Evolutionary conservation across 2,329 filamentous ascomycete species (phyloP), one percentile per base, ranked within the genome.

Genomic region (Alternaria dauci): DNA sequence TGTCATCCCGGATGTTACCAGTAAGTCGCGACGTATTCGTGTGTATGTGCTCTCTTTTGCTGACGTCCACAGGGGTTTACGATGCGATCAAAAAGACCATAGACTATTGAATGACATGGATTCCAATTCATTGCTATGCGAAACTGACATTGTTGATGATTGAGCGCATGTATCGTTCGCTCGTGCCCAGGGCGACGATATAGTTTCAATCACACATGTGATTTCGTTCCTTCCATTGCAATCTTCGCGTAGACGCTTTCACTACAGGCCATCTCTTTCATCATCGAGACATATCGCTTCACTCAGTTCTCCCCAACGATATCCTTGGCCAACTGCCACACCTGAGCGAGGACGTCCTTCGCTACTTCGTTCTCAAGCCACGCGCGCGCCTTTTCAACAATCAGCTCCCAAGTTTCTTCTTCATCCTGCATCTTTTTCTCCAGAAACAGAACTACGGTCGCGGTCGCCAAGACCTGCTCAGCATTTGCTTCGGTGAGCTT

Each of bases 1-100:
- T 60, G 80, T 93, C 74, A 83, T 96, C 56, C 94, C 94, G 0
- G 94, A 97, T 79, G 90, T 96, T 71, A 87, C 91, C 14, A 89
- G 93, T 96, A 82, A 88, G 92, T 90, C 18, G 8, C 18, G 1
- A 8, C 8, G 6, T 47, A 20, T 34, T 9, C 23, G 14, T 9
- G 4, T 30, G 3, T 7, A 20, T 11, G 4, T 36, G n/a, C 9
- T 26, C 80, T 50, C 62, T 81, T 6, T 61, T 62, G 0, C 47
- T 62, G 6, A 63, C 48, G 12, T 8, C 0, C 12, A 8, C 42
- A 80, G 79, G 79, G 52, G 78, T 84, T n/a, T 84, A 84, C 65
- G 82, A 84, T 71, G 74, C 81, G 2, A 83, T 84, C 61, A 82
- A 79, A 62, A 80, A 75, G 46, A 78, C 79, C 0, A 65, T 84